phyloP scores from a whole-genome alignment of 768 basidiomycete species.

The Naganishia kalamii region DNA sequence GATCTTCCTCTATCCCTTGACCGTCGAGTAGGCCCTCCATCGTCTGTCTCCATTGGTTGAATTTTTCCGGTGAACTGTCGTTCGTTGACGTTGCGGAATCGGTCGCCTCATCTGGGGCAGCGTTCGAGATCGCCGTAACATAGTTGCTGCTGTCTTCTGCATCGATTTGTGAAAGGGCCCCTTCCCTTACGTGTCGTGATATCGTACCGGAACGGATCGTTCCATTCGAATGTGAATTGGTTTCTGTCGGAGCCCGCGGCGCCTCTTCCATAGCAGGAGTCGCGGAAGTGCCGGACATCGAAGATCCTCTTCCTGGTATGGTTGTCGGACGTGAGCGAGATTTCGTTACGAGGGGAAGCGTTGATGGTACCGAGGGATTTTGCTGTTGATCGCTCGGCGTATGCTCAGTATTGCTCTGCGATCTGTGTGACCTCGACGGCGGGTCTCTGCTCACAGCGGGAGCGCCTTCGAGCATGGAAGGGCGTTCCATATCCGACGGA shows the following conservation, averaged over 20 bases:
- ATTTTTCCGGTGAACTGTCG: conserved; percentile 9
- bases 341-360: too few relatives aligned
- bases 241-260: background rate
- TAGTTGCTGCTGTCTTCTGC: background rate
- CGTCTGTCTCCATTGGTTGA: conserved; percentile 28
- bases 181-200: conserved; percentile 1
- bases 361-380: too few relatives aligned
- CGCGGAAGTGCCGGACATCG: background rate
- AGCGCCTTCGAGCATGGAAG: too few relatives aligned
- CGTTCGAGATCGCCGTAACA: background rate
- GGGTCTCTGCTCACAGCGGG: too few relatives aligned
- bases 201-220: background rate
- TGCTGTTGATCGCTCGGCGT: too few relatives aligned
- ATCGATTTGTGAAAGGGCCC: background rate
- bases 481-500: too few relatives aligned
- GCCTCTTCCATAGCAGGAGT: background rate
- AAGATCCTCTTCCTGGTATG: background rate
- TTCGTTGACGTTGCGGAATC: background rate
- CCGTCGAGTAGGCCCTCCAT: conserved; percentile 37
- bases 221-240: background rate
- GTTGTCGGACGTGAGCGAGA: background rate
- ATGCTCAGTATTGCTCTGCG: too few relatives aligned
- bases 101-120: background rate
- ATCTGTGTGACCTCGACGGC: too few relatives aligned
- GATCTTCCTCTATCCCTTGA: conserved; percentile 33